Evolutionary conservation across 805 yeast species (phyloP), one percentile per base, ranked within the genome.

Genomic region (Osmozyma mogii): DNA sequence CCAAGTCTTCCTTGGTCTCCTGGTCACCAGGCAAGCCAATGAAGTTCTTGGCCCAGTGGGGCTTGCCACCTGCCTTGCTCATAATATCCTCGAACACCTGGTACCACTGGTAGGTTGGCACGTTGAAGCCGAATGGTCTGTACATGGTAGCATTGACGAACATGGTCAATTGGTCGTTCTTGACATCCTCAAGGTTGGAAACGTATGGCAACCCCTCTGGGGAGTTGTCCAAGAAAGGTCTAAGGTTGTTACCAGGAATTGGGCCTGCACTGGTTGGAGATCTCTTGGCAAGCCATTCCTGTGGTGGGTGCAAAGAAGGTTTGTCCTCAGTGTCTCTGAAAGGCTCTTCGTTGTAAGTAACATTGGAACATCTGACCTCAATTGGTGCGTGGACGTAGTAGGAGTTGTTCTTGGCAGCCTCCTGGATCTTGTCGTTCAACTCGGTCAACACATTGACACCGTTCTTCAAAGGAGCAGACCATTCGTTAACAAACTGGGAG

Each of bases 41-140:
- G 54, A 85, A 89, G 56, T 87, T 88, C 65, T 89, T 89, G 11
- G 98, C 98, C 98, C 98, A 89, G 55, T 89, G 98, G 2, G 98
- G 98, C 52, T 78, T 83, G 25, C 98, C 98, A 21, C 82, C 87
- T 17, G 81, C 87, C 16, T 73, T 75, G 29, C 67, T 68, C 67
- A 88, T 64, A 2, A 84, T 72, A 30, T 72, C 71, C 56, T 89
- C 98, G 54, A 89, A 89, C n/a, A 68, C 63, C 28, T 70, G 70
- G 57, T 72, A 89, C 96, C 96, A 89, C 41, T 74, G 68, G 26
- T 72, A 75, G 20, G 85, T 75, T 25, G 82, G 78, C 8, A 87
- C 78, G 45, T 77, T 70, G 33, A 72, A 70, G 20, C 72, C 69
- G 56, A 89, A 89, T n/a, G 98, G 98, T 55, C 96, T 71, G 56